Percentiles rank a stretch among this genome's conserved stretches.
These are phyloP conservation scores for Lepidium africanum DNA, from an alignment of 345 rosid species.

Conservation along the genomic window DNA sequence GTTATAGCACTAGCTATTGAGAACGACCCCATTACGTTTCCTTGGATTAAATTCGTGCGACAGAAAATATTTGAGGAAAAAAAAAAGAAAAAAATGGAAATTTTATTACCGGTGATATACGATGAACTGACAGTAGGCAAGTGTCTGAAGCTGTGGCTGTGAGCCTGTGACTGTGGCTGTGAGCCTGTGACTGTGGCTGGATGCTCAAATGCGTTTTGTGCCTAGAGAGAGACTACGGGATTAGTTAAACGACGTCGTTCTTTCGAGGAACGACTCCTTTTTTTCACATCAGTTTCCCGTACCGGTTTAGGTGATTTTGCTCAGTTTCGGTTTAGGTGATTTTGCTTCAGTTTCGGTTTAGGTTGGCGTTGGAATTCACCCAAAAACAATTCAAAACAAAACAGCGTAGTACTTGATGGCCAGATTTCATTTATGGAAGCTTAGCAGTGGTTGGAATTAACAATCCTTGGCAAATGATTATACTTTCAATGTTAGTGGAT, in stretches of 20 bases:
- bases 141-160: neutral
- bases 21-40: slow-evolving; percentile 7
- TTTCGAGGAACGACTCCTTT: too few relatives aligned
- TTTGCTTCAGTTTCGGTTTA: neutral
- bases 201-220: neutral
- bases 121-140: neutral
- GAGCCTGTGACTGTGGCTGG: neutral
- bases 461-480: too few relatives aligned
- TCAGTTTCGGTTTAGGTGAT: neutral
- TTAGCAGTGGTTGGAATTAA: too few relatives aligned
- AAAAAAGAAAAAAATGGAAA: neutral
- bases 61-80: neutral
- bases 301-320: neutral
- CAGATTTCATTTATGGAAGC: too few relatives aligned
- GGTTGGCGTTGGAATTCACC: too few relatives aligned
- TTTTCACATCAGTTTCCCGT: neutral
- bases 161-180: neutral
- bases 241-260: slow-evolving; percentile 3
- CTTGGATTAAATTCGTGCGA: neutral
- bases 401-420: too few relatives aligned
- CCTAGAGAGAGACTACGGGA: neutral
- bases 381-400: too few relatives aligned
- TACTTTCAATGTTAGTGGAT: too few relatives aligned
- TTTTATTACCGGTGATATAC: slow-evolving; percentile 8
- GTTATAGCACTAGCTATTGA: slow-evolving; percentile 17